Percentiles rank a stretch among this genome's conserved stretches.
Conservation (phyloP, 1,284 basidiomycete genomes). For the Bjerkandera adusta region DNA sequence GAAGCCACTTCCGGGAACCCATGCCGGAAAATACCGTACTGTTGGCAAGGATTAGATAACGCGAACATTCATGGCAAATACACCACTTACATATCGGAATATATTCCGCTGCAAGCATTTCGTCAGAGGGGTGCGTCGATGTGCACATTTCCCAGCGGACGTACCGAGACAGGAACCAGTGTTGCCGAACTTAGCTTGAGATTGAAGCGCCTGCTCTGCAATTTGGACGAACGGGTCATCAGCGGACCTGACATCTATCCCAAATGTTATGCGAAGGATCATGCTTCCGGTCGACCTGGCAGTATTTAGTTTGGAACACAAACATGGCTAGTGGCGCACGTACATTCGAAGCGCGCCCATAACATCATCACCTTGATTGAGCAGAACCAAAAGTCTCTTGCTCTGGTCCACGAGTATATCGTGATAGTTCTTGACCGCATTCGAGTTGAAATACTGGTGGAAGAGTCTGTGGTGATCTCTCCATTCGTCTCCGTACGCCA, state of each 20-base stretch:
- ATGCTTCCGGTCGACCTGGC: conserved; percentile 22
- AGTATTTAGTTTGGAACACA: too few relatives aligned
- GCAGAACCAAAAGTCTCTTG: not conserved
- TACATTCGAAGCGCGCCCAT: conserved; percentile 3
- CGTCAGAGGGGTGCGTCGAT: too few relatives aligned
- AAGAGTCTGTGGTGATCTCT: conserved; percentile 4
- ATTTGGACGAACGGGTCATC: conserved; percentile 24
- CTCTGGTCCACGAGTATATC: not conserved
- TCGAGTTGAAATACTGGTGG: not conserved
- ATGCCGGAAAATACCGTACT: conserved; percentile 25
- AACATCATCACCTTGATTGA: not conserved
- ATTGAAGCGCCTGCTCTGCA: conserved; percentile 20
- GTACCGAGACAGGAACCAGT: conserved; percentile 17
- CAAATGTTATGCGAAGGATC: conserved; percentile 25
- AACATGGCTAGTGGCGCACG: not conserved
- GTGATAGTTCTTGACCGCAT: not conserved
- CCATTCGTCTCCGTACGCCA: conserved; percentile 5
- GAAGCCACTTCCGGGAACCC: conserved; percentile 27
- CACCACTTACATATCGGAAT: not conserved
- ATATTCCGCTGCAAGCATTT: conserved; percentile 1
- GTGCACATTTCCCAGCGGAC: conserved; percentile 7
- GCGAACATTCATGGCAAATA: not conserved
- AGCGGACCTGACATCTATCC: conserved; percentile 21
- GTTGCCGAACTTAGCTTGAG: conserved; percentile 14
- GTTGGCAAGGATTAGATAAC: too few relatives aligned